phyloP scores from a whole-genome alignment of 2,329 filamentous ascomycete species.

The Ceratocystis colombiana region DNA sequence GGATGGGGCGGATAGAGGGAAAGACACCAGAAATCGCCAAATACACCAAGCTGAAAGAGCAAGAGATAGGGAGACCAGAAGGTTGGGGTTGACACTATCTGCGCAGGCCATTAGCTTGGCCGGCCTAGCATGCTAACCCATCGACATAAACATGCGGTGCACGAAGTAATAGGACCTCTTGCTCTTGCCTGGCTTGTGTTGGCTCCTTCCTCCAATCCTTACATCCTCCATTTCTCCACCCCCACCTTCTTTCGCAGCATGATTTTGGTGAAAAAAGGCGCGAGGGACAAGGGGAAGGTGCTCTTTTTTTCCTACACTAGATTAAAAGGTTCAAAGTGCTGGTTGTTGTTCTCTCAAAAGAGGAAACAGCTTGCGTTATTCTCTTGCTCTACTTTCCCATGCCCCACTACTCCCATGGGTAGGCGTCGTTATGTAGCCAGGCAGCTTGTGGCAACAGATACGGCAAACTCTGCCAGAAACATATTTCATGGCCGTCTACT shows the following conservation, averaged over 20 bases:
- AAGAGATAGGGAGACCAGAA: neutral
- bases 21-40: neutral
- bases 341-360: too few species aligned
- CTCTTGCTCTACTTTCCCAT: too few species aligned
- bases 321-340: too few species aligned
- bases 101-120: neutral
- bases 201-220: neutral
- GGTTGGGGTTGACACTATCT: neutral
- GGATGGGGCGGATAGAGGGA: too few species aligned
- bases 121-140: neutral
- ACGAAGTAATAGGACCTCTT: neutral
- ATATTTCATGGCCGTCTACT: too few species aligned
- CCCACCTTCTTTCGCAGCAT: neutral
- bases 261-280: neutral
- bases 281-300: neutral
- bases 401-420: too few species aligned
- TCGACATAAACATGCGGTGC: neutral
- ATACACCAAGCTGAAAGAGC: neutral
- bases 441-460: too few species aligned
- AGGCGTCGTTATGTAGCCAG: too few species aligned
- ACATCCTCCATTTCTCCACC: neutral
- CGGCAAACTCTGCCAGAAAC: too few species aligned
- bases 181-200: neutral
- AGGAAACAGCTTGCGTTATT: too few species aligned
- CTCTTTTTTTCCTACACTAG: too few species aligned